Evolutionary conservation across 106 monocot genomes (phyloP).

Genomic region (Dendrobium nobile): DNA sequence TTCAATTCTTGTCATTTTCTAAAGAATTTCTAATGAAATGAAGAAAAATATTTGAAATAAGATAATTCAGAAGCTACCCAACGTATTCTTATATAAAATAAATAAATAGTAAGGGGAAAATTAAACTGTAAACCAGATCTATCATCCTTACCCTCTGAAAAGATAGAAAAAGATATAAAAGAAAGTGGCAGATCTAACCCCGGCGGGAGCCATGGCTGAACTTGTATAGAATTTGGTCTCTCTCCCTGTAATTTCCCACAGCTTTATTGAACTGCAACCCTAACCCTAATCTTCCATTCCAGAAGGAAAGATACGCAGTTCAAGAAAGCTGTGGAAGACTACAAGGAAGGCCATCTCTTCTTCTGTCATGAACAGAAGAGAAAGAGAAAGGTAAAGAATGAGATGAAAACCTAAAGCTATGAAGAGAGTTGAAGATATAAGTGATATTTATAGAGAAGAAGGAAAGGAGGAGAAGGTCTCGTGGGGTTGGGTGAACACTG

Average conservation of each 20-base stretch:
- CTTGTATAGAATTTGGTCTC: not conserved
- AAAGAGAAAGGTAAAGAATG: not conserved
- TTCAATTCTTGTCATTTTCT: too few relatives aligned
- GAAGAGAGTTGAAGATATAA: not conserved
- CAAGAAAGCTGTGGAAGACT: constrained; percentile 83
- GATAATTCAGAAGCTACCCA: not conserved
- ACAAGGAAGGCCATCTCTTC: constrained; percentile 36
- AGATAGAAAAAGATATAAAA: not conserved
- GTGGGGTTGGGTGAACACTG: constrained; percentile 3
- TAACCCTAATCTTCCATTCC: not conserved
- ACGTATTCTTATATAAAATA: not conserved
- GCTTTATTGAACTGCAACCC: constrained; percentile 95
- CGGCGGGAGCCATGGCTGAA: not conserved
- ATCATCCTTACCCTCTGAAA: not conserved
- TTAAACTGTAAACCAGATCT: not conserved
- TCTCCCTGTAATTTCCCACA: constrained; percentile 90
- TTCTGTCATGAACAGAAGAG: not conserved
- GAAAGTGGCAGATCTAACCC: not conserved
- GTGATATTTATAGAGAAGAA: constrained; percentile 1
- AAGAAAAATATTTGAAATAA: too few relatives aligned
- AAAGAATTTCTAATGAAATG: too few relatives aligned
- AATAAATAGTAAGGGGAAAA: too few relatives aligned
- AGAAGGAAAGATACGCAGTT: constrained; percentile 25
- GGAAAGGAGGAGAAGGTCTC: not conserved
- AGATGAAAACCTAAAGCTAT: not conserved